Evolutionary conservation across 495 filamentous ascomycete genomes (phyloP), one percentile per base, ranked within the genome.

Genomic region (Penicillium cataractarum): DNA sequence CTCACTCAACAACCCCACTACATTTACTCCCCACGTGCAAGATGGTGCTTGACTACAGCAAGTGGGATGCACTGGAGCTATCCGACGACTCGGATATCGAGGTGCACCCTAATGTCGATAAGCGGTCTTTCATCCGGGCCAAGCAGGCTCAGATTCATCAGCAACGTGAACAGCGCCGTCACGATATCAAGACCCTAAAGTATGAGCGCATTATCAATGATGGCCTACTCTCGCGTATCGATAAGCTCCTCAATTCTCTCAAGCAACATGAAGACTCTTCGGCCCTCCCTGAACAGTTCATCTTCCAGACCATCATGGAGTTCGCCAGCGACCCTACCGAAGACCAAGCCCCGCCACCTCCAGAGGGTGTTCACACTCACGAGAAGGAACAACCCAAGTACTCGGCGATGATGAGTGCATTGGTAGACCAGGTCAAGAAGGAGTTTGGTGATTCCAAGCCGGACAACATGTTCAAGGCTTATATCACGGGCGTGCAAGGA

Each of bases 91-190:
- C 92, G 46, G 95, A 99, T 74, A 90, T 99, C 70, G 95, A 99
- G 78, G 94, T 97, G 29, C 95, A 99, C 75, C 95, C 96, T 59
- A 99, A 99, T 78, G 95, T 99, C 75, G 95, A 99, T 79, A 99
- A 99, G 71, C 88, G 89, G 3, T 98, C 95, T 57, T 99, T 99
- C 79, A 99, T 99, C 74, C 92, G 95, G 57, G 95, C 95, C 58
- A 99, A 98, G 80, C 95, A 97, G 77, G 88, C 90, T 70, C 92
- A 98, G 74, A 99, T 99, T 71, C 95, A 99, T 72, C 84, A 90
- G 70, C 89, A 97, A 72, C 89, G 95, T 46, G 80, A 85, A 58
- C 87, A 92, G 66, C 90, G 95, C 56, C 90, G 88, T 66, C 86
- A 90, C 69, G 88, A 96, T 71, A 98, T 99, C 73, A 85, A 90